Evolutionary conservation across 1,284 basidiomycete genomes (phyloP).

Genomic region (Cutaneotrichosporon mucoides): DNA sequence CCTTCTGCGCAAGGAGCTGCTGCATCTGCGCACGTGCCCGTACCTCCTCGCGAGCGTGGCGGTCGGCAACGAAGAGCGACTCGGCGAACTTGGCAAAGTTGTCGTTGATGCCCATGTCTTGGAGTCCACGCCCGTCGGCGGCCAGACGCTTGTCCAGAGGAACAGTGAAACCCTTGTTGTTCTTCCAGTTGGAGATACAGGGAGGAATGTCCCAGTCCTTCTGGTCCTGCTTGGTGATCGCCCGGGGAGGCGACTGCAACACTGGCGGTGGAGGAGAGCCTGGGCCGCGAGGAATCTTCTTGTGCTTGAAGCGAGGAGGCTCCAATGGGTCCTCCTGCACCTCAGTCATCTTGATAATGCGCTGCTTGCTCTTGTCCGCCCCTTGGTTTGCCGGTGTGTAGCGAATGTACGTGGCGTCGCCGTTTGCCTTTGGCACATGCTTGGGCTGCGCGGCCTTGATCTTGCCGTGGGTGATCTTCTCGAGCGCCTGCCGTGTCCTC

Average conservation of each 20-base stretch:
- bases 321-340: conserved; percentile 96
- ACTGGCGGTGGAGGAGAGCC: conserved; percentile 97
- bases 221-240: conserved; percentile 93
- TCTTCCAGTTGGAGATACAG: conserved; percentile 99
- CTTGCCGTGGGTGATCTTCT: conserved; percentile 89
- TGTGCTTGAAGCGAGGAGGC: conserved; percentile 95
- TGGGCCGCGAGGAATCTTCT: conserved; percentile 94
- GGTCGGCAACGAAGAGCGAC: conserved; percentile 91
- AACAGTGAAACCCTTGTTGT: conserved; percentile 99
- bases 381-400: conserved; percentile 74
- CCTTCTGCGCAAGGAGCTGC: conserved; percentile 95
- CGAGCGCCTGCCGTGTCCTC: conserved; percentile 84
- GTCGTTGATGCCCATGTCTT: conserved; percentile 99
- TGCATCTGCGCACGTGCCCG: conserved; percentile 95
- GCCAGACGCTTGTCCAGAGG: conserved; percentile 97
- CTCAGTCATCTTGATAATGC: conserved; percentile 98
- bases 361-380: conserved; percentile 61
- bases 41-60: conserved; percentile 97
- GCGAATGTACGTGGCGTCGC: conserved; percentile 82
- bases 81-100: conserved; percentile 99
- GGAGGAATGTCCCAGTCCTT: conserved; percentile 99
- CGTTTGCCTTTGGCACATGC: conserved; percentile 63
- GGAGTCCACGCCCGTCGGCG: conserved; percentile 92
- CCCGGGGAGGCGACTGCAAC: conserved; percentile 88
- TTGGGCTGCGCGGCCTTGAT: conserved; percentile 91